These are phyloP conservation scores for Monilinia fructigena DNA, from an alignment of 2,329 filamentous ascomycete genomes.

Conservation along the genomic window DNA sequence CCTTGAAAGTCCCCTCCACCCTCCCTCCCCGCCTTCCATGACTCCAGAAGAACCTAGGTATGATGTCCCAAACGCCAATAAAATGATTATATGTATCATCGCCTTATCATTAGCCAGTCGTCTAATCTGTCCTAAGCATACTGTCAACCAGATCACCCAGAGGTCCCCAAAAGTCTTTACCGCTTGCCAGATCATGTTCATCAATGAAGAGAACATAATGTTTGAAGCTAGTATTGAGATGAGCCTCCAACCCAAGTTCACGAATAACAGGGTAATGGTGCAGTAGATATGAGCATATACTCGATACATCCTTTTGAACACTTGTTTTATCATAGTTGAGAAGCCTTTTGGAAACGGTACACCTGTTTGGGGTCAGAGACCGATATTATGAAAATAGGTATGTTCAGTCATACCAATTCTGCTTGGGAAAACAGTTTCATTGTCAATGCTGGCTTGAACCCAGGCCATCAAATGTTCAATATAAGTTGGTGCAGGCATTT, in stretches of 20 bases:
- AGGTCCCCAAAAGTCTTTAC: constrained; percentile 96
- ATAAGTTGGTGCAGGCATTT: constrained; percentile 96
- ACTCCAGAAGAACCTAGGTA: constrained; percentile 17
- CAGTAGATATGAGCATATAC: constrained; percentile 99
- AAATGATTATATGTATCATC: constrained; percentile 27
- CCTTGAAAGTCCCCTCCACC: constrained; percentile 25
- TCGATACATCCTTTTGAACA: constrained; percentile 98
- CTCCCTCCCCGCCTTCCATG: constrained; percentile 17
- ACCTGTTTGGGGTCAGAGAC: constrained; percentile 48
- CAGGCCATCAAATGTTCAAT: constrained; percentile 97
- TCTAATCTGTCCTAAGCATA: constrained; percentile 82
- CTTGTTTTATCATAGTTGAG: constrained; percentile 81
- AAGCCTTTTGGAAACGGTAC: constrained; percentile 95
- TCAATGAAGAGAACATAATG: constrained; percentile 99
- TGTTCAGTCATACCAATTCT: constrained; percentile 64
- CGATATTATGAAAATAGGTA: constrained; percentile 42
- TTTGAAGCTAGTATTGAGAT: constrained; percentile 99
- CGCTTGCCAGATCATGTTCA: constrained; percentile 87
- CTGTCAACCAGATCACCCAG: constrained; percentile 94
- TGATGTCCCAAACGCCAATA: constrained; percentile 34
- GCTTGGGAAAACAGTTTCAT: constrained; percentile 92
- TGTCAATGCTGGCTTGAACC: constrained; percentile 94
- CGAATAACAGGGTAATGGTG: constrained; percentile 96
- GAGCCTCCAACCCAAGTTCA: constrained; percentile 90
- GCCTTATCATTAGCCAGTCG: constrained; percentile 26